Percentiles rank a stretch among this genome's conserved stretches.
Conservation (phyloP, 805 yeast species). For the Pichia paraexigua region DNA sequence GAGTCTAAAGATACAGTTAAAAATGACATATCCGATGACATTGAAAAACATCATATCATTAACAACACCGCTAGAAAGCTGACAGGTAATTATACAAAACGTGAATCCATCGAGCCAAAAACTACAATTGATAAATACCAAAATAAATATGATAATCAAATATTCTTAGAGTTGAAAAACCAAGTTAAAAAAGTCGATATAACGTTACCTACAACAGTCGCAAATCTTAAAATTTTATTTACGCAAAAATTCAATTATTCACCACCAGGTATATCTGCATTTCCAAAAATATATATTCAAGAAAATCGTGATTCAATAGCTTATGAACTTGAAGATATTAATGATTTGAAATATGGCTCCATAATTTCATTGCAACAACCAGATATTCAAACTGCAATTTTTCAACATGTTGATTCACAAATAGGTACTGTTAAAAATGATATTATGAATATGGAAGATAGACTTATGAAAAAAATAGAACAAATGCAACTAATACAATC, state of each 20-base stretch:
- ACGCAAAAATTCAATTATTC: constrained; percentile 84
- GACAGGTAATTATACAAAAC: background rate
- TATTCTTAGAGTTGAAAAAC: constrained; percentile 45
- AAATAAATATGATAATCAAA: background rate
- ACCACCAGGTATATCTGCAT: constrained; percentile 38
- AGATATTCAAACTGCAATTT: constrained; percentile 17
- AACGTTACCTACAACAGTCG: constrained; percentile 39
- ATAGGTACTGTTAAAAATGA: constrained; percentile 22
- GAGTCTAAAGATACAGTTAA: background rate
- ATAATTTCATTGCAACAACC: constrained; percentile 53
- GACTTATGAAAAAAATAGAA: constrained; percentile 20
- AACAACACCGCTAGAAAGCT: background rate
- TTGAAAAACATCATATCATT: background rate
- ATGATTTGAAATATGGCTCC: constrained; percentile 51
- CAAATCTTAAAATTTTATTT: constrained; percentile 59
- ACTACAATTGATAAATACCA: background rate
- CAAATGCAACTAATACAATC: constrained; percentile 5
- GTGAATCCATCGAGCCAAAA: background rate
- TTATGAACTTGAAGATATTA: constrained; percentile 78
- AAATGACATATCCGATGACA: background rate
- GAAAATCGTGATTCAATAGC: constrained; percentile 52
- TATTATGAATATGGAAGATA: constrained; percentile 21
- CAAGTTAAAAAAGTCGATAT: constrained; percentile 48
- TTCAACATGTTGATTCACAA: constrained; percentile 23
- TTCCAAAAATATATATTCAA: constrained; percentile 72